phyloP scores from a whole-genome alignment of 768 basidiomycete species.

The Trametes sanguinea region DNA sequence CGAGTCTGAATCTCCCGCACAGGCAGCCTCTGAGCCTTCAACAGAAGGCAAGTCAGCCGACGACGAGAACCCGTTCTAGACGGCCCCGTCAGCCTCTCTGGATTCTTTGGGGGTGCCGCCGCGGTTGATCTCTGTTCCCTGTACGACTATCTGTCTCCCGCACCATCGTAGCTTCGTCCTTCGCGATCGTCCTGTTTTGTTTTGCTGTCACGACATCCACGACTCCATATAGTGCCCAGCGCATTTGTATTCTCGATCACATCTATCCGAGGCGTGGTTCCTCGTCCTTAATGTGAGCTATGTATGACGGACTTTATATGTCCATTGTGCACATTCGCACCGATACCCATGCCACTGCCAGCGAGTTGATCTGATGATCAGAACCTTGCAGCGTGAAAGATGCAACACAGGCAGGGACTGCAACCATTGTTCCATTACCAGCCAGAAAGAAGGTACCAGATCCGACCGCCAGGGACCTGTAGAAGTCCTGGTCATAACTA shows the following conservation, averaged over 20 bases:
- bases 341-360: not conserved
- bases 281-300: constrained; percentile 14
- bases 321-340: not conserved
- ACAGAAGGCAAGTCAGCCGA: constrained; percentile 42
- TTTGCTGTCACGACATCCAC: constrained; percentile 24
- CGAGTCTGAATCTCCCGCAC: constrained; percentile 39
- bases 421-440: constrained; percentile 4
- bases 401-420: not conserved
- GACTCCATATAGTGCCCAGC: constrained; percentile 21
- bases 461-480: constrained; percentile 3
- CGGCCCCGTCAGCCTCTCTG: not conserved
- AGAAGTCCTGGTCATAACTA: constrained; percentile 11
- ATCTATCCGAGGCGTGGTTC: constrained; percentile 22
- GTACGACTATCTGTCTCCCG: constrained; percentile 16
- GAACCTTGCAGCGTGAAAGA: too few species aligned
- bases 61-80: constrained; percentile 73
- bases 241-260: constrained; percentile 21
- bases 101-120: not conserved
- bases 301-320: not conserved
- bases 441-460: not conserved
- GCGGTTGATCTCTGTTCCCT: constrained; percentile 15
- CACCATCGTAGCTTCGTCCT: constrained; percentile 14
- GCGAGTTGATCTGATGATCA: too few species aligned
- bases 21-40: constrained; percentile 28
- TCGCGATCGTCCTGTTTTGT: constrained; percentile 20